Evolutionary conservation across 2,329 filamentous ascomycete species (phyloP).

Genomic region (Neofusicoccum kwambonambiense): DNA sequence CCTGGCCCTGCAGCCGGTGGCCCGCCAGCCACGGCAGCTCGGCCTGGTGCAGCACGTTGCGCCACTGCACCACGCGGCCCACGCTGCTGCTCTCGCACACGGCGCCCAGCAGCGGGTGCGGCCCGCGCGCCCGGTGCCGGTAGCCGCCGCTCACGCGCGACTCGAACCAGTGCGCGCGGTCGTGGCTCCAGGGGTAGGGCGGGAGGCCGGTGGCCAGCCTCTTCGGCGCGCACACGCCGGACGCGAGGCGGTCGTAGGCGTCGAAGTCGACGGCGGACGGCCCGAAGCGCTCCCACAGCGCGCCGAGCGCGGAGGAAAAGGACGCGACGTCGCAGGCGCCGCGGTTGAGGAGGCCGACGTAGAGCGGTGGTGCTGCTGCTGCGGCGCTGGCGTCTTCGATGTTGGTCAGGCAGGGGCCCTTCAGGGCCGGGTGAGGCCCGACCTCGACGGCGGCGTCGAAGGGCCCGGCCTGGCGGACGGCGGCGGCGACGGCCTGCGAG

Average conservation of each 20-base stretch:
- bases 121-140: slow-evolving; percentile 16
- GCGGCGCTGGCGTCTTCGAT: not conserved
- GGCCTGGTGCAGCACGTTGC: slow-evolving; percentile 18
- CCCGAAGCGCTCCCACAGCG: slow-evolving; percentile 21
- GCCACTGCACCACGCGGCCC: slow-evolving; percentile 26
- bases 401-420: slow-evolving; percentile 40
- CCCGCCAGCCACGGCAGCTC: slow-evolving; percentile 24
- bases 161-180: slow-evolving; percentile 23
- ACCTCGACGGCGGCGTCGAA: slow-evolving; percentile 43
- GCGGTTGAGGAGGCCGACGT: slow-evolving; percentile 19
- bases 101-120: slow-evolving; percentile 25
- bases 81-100: slow-evolving; percentile 22
- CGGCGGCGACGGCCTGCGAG: slow-evolving; percentile 24
- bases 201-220: slow-evolving; percentile 23
- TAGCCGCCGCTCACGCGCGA: slow-evolving; percentile 17
- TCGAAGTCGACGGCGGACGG: slow-evolving; percentile 23
- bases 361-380: not conserved
- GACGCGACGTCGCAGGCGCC: slow-evolving; percentile 21
- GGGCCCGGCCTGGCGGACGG: slow-evolving; percentile 16
- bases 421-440: slow-evolving; percentile 48
- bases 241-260: slow-evolving; percentile 23
- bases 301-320: not conserved
- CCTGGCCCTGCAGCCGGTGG: slow-evolving; percentile 28
- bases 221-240: slow-evolving; percentile 6
- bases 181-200: slow-evolving; percentile 29